Evolutionary conservation across 2,329 filamentous ascomycete genomes (phyloP).

Genomic region (Epicoccum sorghinum): DNA sequence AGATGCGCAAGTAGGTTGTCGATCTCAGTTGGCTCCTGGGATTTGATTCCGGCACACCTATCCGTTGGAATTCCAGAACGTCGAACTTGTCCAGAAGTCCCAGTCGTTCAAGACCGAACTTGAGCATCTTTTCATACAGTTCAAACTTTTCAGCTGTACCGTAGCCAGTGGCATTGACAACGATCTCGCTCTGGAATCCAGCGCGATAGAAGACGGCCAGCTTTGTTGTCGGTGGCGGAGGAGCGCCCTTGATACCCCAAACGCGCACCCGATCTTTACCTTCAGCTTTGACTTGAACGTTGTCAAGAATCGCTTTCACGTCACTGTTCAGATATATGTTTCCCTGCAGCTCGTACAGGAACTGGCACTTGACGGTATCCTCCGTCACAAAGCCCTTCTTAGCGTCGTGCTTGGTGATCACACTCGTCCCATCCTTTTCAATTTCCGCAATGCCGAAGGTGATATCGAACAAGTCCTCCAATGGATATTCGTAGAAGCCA

Average conservation of each 20-base stretch:
- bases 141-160: slow-evolving; percentile 57
- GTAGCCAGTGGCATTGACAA: slow-evolving; percentile 49
- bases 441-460: slow-evolving; percentile 60
- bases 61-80: slow-evolving; percentile 60
- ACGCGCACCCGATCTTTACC: slow-evolving; percentile 48
- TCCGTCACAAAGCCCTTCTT: slow-evolving; percentile 48
- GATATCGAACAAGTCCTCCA: slow-evolving; percentile 52
- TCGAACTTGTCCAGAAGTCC: slow-evolving; percentile 52
- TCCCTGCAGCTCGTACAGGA: slow-evolving; percentile 57
- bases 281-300: slow-evolving; percentile 40
- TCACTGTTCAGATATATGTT: slow-evolving; percentile 55
- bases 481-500: slow-evolving; percentile 54
- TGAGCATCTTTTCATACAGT: slow-evolving; percentile 56
- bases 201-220: slow-evolving; percentile 48
- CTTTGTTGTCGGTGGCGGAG: slow-evolving; percentile 51
- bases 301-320: slow-evolving; percentile 50
- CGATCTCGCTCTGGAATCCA: slow-evolving; percentile 50
- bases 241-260: slow-evolving; percentile 47
- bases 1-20: slow-evolving; percentile 42
- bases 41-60: slow-evolving; percentile 35
- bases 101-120: slow-evolving; percentile 49
- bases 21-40: slow-evolving; percentile 37
- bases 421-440: slow-evolving; percentile 51
- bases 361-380: slow-evolving; percentile 48
- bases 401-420: slow-evolving; percentile 57